Conservation (phyloP, 2,329 filamentous ascomycete species). For the Ambrosiella xylebori region DNA sequence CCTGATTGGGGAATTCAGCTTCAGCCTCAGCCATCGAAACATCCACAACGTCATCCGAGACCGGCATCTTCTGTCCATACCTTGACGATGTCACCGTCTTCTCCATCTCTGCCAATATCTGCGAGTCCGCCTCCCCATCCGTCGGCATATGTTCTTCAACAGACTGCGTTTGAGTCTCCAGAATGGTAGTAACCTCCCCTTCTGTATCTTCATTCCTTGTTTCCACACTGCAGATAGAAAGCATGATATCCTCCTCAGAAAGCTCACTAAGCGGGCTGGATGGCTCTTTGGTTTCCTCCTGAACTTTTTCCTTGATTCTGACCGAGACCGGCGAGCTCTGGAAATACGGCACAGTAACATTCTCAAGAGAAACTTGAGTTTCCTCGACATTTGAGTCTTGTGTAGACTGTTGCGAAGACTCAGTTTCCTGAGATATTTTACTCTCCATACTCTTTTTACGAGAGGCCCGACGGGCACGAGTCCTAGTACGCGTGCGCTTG, state of each 20-base stretch:
- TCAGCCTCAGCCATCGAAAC: not conserved
- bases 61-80: not conserved
- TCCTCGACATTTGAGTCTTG: not conserved
- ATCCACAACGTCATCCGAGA: not conserved
- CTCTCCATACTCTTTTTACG: not conserved
- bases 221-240: not conserved
- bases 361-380: slow-evolving; percentile 6
- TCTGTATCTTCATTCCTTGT: too few species aligned
- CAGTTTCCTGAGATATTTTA: not conserved
- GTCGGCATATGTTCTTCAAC: not conserved
- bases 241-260: not conserved
- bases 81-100: slow-evolving; percentile 17
- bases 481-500: slow-evolving; percentile 3
- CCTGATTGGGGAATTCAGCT: not conserved
- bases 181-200: not conserved
- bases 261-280: slow-evolving; percentile 11
- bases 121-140: slow-evolving; percentile 20
- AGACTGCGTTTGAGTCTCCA: not conserved
- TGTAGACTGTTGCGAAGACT: not conserved
- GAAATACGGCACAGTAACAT: not conserved
- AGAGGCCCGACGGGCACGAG: not conserved
- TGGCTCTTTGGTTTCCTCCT: slow-evolving; percentile 13
- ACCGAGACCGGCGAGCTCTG: not conserved
- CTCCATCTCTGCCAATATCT: slow-evolving; percentile 25
- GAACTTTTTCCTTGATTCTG: slow-evolving; percentile 1